These are phyloP conservation scores for Russula earlei DNA, from an alignment of 768 basidiomycete species.

Conservation along the genomic window DNA sequence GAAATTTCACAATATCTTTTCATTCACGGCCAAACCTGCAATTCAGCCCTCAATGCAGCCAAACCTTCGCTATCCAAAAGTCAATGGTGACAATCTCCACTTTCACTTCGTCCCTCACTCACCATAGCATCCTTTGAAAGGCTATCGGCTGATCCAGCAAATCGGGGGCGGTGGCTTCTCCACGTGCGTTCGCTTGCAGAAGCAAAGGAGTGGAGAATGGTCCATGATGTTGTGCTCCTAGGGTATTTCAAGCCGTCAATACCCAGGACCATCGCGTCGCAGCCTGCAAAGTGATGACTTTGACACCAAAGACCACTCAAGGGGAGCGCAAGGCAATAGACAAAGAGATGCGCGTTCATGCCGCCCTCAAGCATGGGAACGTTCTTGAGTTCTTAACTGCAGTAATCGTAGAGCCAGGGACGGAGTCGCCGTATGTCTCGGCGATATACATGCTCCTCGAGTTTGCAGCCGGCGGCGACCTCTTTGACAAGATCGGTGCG, in stretches of 20 bases:
- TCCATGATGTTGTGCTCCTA: slow-evolving; percentile 25
- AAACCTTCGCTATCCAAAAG: slow-evolving; percentile 16
- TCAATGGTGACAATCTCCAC: slow-evolving; percentile 9
- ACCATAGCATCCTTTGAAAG: slow-evolving; percentile 28
- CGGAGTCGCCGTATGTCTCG: slow-evolving; percentile 46
- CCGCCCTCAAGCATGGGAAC: slow-evolving; percentile 65
- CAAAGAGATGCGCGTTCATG: slow-evolving; percentile 88
- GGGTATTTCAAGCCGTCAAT: slow-evolving; percentile 80
- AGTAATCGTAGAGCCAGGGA: slow-evolving; percentile 59
- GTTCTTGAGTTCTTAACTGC: slow-evolving; percentile 81
- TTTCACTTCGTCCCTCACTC: neutral
- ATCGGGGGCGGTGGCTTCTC: slow-evolving; percentile 88
- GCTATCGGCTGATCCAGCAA: slow-evolving; percentile 60
- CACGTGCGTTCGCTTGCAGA: slow-evolving; percentile 34
- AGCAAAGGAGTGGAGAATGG: neutral
- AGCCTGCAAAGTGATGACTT: slow-evolving; percentile 75
- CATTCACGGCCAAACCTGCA: no score
- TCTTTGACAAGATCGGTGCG: slow-evolving; percentile 98
- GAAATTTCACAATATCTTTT: neutral
- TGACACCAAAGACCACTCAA: slow-evolving; percentile 54
- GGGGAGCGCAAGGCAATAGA: slow-evolving; percentile 72
- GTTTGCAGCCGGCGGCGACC: slow-evolving; percentile 84
- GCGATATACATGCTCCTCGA: slow-evolving; percentile 92
- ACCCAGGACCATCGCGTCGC: slow-evolving; percentile 55
- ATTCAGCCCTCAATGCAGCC: slow-evolving; percentile 6